Conservation (phyloP, 169 alveolate species). For the Amoebophrya sp. region DNA sequence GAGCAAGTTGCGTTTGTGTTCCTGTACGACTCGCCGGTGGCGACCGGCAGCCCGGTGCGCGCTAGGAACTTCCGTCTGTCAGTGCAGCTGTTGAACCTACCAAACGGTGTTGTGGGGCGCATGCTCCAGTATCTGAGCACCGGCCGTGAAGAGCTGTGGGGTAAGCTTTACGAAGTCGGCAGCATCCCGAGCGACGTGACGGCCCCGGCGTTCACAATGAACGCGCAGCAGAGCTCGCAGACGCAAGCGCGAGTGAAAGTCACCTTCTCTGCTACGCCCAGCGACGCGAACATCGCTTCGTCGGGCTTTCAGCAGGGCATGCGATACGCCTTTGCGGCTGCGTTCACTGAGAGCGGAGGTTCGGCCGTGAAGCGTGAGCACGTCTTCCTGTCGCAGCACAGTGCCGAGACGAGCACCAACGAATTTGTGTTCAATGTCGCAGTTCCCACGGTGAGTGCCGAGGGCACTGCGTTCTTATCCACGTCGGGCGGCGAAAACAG, state of each 20-base stretch:
- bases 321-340: background rate
- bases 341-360: background rate
- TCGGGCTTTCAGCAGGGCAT: background rate
- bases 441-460: background rate
- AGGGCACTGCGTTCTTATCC: background rate
- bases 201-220: background rate
- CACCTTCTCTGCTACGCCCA: background rate
- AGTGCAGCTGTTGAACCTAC: background rate
- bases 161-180: background rate
- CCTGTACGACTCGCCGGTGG: background rate
- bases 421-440: background rate
- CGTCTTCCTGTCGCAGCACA: background rate
- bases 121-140: background rate
- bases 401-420: background rate
- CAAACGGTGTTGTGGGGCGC: background rate
- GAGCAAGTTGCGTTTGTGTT: background rate
- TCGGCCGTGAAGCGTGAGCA: background rate
- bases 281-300: background rate
- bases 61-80: background rate
- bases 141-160: background rate
- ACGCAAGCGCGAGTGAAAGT: background rate
- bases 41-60: background rate
- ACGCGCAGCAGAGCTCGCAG: background rate
- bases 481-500: background rate
- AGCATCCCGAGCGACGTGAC: background rate